A percentile compares a stretch with the other conserved stretches of the same genome.
Conservation (phyloP, 2,329 filamentous ascomycete genomes). For the Ustulina deusta region DNA sequence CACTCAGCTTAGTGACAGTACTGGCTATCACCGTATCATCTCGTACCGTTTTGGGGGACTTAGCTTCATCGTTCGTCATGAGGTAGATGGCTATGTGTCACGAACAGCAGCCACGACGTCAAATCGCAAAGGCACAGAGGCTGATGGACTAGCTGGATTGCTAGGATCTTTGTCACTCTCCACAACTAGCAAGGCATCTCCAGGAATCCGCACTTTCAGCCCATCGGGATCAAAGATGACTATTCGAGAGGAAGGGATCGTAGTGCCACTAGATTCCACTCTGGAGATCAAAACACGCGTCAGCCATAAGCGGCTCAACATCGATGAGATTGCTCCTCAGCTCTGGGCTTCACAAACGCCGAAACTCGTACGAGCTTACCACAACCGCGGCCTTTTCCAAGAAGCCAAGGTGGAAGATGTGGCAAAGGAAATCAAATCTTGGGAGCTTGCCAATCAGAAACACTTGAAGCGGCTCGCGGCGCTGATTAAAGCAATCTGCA, state of each 20-base stretch:
- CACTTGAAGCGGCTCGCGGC: conserved; percentile 50
- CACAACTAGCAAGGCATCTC: background rate
- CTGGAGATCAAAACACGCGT: conserved; percentile 59
- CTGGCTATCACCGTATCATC: conserved; percentile 60
- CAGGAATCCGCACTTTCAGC: background rate
- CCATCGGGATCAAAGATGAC: conserved; percentile 29
- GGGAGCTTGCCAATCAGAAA: conserved; percentile 53
- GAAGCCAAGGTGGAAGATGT: conserved; percentile 54
- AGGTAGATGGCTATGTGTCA: conserved; percentile 57
- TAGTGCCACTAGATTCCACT: conserved; percentile 45
- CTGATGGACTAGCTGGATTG: conserved; percentile 8
- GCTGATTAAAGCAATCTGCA: conserved; percentile 52
- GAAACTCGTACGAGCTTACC: conserved; percentile 60
- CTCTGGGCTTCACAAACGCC: conserved; percentile 62
- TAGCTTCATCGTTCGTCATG: conserved; percentile 57
- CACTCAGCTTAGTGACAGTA: conserved; percentile 52
- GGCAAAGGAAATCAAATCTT: conserved; percentile 47
- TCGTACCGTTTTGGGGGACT: conserved; percentile 58
- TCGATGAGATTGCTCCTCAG: conserved; percentile 55
- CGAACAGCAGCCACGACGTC: conserved; percentile 3
- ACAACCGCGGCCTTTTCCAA: conserved; percentile 53
- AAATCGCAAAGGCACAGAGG: background rate
- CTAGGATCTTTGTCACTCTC: conserved; percentile 13
- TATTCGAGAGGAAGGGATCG: conserved; percentile 31
- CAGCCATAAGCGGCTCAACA: conserved; percentile 49